Percentiles rank a stretch among this genome's conserved stretches.
These are phyloP conservation scores for Hortiboletus campestris DNA, from an alignment of 768 basidiomycete species.

Conservation along the genomic window DNA sequence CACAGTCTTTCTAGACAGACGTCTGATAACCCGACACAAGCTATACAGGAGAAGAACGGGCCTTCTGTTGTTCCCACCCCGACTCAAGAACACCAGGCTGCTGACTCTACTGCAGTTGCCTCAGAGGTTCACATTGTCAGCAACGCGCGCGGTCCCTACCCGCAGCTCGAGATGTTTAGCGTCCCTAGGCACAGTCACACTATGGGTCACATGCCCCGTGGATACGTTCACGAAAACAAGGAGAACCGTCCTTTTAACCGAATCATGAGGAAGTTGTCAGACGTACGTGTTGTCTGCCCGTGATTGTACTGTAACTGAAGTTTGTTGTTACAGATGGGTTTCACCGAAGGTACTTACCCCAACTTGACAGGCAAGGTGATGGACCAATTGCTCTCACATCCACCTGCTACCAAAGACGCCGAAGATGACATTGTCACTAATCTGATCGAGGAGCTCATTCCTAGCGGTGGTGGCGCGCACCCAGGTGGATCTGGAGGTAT, in stretches of 20 bases:
- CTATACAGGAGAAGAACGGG: background rate
- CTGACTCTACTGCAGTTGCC: conserved; percentile 13
- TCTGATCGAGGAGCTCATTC: conserved; percentile 57
- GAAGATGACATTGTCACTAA: conserved; percentile 69
- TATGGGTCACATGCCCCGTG: conserved; percentile 23
- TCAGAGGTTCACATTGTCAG: conserved; percentile 52
- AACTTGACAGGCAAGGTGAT: conserved; percentile 49
- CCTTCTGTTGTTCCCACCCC: conserved; percentile 3
- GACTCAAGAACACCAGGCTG: conserved; percentile 11
- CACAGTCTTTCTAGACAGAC: conserved; percentile 28
- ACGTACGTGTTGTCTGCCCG: conserved; percentile 43
- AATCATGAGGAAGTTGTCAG: conserved; percentile 58
- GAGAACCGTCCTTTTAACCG: conserved; percentile 44
- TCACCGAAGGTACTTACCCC: conserved; percentile 57
- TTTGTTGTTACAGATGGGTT: conserved; percentile 62
- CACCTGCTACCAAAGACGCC: conserved; percentile 46
- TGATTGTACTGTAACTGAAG: conserved; percentile 9
- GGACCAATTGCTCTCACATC: conserved; percentile 43
- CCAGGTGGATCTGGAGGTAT: conserved; percentile 36
- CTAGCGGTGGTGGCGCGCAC: conserved; percentile 39
- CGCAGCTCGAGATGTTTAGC: conserved; percentile 61
- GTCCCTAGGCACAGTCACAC: conserved; percentile 46
- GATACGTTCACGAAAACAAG: conserved; percentile 18
- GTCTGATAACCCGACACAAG: conserved; percentile 18
- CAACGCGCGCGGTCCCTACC: conserved; percentile 57